These are phyloP conservation scores for Herpetomonas muscarum DNA, from an alignment of 208 protist species.

Conservation along the genomic window DNA sequence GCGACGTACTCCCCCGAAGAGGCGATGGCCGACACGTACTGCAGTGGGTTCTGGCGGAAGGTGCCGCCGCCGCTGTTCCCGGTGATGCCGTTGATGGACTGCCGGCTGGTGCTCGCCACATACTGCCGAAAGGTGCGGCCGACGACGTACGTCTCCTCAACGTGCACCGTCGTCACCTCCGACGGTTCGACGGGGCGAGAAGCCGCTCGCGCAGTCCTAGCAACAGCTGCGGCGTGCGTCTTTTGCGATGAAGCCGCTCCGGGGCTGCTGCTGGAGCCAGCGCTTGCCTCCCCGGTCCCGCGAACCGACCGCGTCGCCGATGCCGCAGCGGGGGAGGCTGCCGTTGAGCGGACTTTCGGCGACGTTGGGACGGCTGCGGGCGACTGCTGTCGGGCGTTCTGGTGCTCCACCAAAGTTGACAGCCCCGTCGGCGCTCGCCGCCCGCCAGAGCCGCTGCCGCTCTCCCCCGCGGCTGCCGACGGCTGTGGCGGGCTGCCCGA, in stretches of 20 bases:
- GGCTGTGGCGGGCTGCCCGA: no score
- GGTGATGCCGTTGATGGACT: slow-evolving; percentile 1
- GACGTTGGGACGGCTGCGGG: slow-evolving; percentile 1
- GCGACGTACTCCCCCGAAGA: slow-evolving; percentile 68
- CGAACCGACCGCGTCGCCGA: neutral
- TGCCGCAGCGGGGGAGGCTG: neutral
- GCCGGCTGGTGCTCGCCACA: slow-evolving; percentile 14
- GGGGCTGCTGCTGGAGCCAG: neutral
- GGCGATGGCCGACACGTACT: slow-evolving; percentile 68
- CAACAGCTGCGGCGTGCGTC: neutral
- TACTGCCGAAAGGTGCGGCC: slow-evolving; percentile 35
- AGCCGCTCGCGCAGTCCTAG: neutral
- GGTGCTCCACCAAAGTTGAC: slow-evolving; percentile 58
- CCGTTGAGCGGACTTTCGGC: neutral
- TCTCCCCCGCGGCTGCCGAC: neutral
- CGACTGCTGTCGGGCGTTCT: slow-evolving; percentile 40
- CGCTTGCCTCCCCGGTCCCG: neutral
- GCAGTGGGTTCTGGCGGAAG: slow-evolving; percentile 42
- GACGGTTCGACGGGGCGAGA: neutral
- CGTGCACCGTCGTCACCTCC: slow-evolving; percentile 15
- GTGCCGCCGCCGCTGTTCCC: slow-evolving; percentile 5
- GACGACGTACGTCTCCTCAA: slow-evolving; percentile 38
- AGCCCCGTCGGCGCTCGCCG: slow-evolving; percentile 29
- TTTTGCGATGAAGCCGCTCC: no score
- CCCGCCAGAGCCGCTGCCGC: slow-evolving; percentile 7